These are phyloP conservation scores for Podila horticola DNA, from an alignment of 192 early-diverging fungal genomes.

Conservation along the genomic window DNA sequence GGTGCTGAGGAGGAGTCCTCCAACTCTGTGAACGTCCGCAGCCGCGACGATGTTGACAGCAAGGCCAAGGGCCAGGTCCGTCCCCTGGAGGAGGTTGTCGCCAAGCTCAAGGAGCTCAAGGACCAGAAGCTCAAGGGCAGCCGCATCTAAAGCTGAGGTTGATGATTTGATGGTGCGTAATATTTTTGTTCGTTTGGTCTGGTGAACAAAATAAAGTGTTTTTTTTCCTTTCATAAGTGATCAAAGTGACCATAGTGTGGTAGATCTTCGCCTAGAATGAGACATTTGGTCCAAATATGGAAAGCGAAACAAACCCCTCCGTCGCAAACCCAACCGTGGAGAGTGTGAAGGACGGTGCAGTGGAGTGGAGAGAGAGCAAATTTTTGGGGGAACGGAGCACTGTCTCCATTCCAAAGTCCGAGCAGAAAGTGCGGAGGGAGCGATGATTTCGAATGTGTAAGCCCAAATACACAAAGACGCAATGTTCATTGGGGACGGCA, in stretches of 20 bases:
- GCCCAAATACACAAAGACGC: constrained; percentile 20
- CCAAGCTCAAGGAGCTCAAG: constrained; percentile 76
- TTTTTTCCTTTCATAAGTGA: not conserved
- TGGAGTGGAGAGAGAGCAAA: not conserved
- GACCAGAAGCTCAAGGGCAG: constrained; percentile 66
- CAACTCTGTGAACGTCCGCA: constrained; percentile 89
- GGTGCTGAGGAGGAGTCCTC: constrained; percentile 84
- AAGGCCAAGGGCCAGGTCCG: constrained; percentile 87
- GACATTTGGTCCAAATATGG: no score
- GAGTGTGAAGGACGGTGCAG: not conserved
- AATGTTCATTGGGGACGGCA: not conserved
- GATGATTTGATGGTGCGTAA: not conserved
- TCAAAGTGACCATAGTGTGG: not conserved
- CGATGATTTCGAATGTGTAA: constrained; percentile 45
- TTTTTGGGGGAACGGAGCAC: constrained; percentile 11
- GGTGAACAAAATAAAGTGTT: not conserved
- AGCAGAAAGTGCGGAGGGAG: not conserved
- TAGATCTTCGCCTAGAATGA: no score
- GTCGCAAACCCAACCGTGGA: no score
- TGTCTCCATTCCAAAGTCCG: not conserved
- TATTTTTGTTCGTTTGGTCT: not conserved
- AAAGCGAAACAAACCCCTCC: no score
- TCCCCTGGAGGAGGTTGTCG: constrained; percentile 75
- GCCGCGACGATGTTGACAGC: constrained; percentile 84
- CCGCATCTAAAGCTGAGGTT: constrained; percentile 55